Evolutionary conservation across 73 alveolate genomes (phyloP).

Genomic region (Strombidium stylifer): DNA sequence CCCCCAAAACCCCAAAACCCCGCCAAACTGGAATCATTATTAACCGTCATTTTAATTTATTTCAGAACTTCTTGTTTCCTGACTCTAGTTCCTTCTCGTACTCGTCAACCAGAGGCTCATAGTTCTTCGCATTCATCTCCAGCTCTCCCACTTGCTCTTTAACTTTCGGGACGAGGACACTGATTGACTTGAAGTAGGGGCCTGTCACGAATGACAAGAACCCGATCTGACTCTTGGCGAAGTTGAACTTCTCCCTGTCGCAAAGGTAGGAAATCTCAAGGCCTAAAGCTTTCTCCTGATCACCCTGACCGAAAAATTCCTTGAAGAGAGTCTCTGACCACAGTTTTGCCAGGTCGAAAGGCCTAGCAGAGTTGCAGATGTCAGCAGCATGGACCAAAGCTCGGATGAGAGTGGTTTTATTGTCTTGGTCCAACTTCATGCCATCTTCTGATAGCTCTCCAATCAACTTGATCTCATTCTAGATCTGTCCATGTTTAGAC

Average conservation of each 20-base stretch:
- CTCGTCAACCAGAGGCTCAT: conserved; percentile 33
- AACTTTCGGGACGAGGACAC: conserved; percentile 29
- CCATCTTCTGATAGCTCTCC: conserved; percentile 28
- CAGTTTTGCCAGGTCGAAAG: conserved; percentile 60
- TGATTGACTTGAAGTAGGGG: conserved; percentile 68
- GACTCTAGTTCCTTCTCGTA: too few species aligned
- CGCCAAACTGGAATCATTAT: too few species aligned
- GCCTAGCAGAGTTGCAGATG: conserved; percentile 82
- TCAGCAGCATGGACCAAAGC: conserved; percentile 80
- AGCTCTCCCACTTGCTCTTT: background rate
- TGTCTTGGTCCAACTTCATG: conserved; percentile 44
- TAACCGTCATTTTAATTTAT: too few species aligned
- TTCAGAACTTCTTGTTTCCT: too few species aligned
- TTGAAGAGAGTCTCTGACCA: conserved; percentile 88
- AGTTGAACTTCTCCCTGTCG: conserved; percentile 84
- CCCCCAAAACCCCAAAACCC: too few species aligned
- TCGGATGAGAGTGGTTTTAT: conserved; percentile 57
- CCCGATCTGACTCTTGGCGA: conserved; percentile 82
- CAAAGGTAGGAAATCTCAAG: conserved; percentile 76
- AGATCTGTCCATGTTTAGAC: conserved; percentile 63
- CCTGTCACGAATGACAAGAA: conserved; percentile 77
- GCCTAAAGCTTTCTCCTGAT: conserved; percentile 74
- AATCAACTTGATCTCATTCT: conserved; percentile 36
- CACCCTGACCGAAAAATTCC: conserved; percentile 95
- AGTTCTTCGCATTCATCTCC: conserved; percentile 21